A percentile compares a stretch with the other conserved stretches of the same genome.
Conservation (phyloP, 2,329 filamentous ascomycete species). For the Aspergillus fumigatiaffinis region DNA sequence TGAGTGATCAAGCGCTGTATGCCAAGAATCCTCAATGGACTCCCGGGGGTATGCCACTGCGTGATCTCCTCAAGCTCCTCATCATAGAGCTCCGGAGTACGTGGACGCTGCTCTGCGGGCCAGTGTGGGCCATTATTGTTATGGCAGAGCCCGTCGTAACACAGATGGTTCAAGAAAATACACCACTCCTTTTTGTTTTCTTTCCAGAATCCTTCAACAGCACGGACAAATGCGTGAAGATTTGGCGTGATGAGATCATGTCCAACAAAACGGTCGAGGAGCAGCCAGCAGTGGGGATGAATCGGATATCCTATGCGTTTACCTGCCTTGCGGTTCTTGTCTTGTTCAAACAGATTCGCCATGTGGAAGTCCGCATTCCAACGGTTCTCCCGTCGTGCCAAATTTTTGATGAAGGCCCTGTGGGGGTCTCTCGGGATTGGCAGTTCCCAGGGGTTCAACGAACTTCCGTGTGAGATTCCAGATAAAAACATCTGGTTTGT, state of each 20-base stretch:
- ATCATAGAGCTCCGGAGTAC: no score
- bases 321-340: not conserved
- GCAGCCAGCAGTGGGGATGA: constrained; percentile 17
- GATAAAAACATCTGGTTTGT: no score
- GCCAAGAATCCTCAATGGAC: constrained; percentile 2
- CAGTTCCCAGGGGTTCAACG: no score
- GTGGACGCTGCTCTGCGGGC: not conserved
- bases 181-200: not conserved
- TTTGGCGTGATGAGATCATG: constrained; percentile 7
- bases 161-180: not conserved
- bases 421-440: no score
- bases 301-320: constrained; percentile 11
- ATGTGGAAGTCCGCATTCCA: constrained; percentile 2
- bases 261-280: constrained; percentile 14
- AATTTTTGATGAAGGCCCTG: no score
- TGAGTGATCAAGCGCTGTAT: not conserved
- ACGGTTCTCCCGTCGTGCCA: no score
- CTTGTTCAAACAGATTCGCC: not conserved
- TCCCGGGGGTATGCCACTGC: not conserved
- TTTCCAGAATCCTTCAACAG: not conserved
- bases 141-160: not conserved
- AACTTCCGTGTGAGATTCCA: no score
- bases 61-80: no score
- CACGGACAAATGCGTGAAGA: not conserved
- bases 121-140: not conserved